phyloP scores from a whole-genome alignment of 305 asterid species.

The Lippia alba region DNA sequence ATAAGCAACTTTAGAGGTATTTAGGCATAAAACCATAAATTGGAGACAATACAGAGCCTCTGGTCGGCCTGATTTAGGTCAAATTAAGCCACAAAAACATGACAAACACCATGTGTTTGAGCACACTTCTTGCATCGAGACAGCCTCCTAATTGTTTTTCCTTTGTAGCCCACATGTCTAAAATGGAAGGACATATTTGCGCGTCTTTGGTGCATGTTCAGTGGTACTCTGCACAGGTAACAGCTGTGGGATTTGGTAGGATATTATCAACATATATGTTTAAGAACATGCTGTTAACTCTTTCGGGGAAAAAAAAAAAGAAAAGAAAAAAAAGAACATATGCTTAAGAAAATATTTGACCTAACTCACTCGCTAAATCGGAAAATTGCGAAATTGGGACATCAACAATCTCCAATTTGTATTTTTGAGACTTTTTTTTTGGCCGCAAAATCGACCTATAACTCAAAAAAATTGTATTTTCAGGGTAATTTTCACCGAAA shows the following conservation, averaged over 20 bases:
- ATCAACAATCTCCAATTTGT: too few relatives aligned
- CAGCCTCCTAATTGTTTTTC: conserved; percentile 29
- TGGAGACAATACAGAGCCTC: conserved; percentile 11
- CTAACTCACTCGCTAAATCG: too few relatives aligned
- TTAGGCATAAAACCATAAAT: conserved; percentile 26
- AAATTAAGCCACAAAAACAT: too few relatives aligned
- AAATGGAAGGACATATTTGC: neutral
- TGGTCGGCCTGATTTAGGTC: too few relatives aligned
- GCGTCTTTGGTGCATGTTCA: conserved; percentile 18
- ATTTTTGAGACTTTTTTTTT: too few relatives aligned
- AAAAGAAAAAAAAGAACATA: neutral
- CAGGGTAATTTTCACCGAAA: too few relatives aligned
- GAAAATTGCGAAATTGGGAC: too few relatives aligned
- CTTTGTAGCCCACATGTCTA: conserved; percentile 21
- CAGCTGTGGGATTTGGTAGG: conserved; percentile 13
- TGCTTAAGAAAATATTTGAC: neutral
- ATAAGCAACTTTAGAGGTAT: conserved; percentile 4
- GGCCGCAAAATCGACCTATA: too few relatives aligned
- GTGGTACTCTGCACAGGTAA: conserved; percentile 13
- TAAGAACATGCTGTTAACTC: too few relatives aligned
- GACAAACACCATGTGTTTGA: too few relatives aligned
- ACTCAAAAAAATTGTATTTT: too few relatives aligned
- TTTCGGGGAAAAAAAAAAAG: too few relatives aligned
- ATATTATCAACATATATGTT: neutral
- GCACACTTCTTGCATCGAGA: conserved; percentile 5